Base-by-base conservation (phyloP, 176 grass and related monocot species). In the Rhynchospora pubera region DNA sequence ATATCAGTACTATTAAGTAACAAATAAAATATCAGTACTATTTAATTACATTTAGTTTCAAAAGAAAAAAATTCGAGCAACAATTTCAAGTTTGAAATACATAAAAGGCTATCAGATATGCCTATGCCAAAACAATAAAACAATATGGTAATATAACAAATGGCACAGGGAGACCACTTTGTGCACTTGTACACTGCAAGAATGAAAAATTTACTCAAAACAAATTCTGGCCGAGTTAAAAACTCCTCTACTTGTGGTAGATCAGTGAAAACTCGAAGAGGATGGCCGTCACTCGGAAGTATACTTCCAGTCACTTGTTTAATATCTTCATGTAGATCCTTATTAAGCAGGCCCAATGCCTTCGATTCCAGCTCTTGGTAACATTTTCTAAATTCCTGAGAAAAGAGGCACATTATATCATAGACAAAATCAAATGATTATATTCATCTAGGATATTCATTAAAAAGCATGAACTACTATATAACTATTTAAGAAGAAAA, bases 181-280 rank as follows among this genome's bases (percentile, higher is more conserved):
- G 21, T n/a, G 8, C 15, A 68, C 28, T 68, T 18, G 5, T 75
- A 75, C 71, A 30, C 22, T 19, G 15, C 24, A 75, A 75, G 15
- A 4, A 75, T 16, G 51, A 75, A 53, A 8, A 15, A 47, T 88
- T 88, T 97, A 97, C 94, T 92, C n/a, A 92, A 90, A 89, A 90
- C 77, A 83, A 97, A 97, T 82, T 97, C 92, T 82, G 94, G 87
- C 3, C 88, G 90, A 60, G 89, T 92, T 71, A 97, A 84, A 84
- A 92, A 97, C 75, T 94, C 92, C 71, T 94, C 94, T 18, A 97
- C 88, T 57, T 97, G 94, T 47, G 94, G 87, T 83, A 92, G 83
- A 79, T 97, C 94, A 73, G 94, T 92, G 83, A 91, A 97, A 75
- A 97, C 94, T 80, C 78, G 77, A 80, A 94, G 88, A 10, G 83